Conservation (phyloP, 2,329 filamentous ascomycete species). For the Rutstroemia sp. region DNA sequence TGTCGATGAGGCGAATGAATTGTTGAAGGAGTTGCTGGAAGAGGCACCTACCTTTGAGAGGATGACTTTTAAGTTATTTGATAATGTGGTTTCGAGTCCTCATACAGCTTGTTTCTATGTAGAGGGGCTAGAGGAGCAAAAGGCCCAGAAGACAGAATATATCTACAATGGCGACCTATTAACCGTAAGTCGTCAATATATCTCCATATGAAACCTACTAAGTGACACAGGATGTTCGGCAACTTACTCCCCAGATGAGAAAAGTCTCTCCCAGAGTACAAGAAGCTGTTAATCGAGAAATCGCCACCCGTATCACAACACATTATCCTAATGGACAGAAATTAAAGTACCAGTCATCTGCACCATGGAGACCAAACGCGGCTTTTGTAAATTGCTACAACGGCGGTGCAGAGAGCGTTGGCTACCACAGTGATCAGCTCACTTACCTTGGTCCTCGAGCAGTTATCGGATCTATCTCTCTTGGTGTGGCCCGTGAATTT, state of each 20-base stretch:
- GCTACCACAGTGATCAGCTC: conserved; percentile 87
- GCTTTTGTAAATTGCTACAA: conserved; percentile 94
- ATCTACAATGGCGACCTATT: conserved; percentile 75
- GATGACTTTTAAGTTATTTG: conserved; percentile 78
- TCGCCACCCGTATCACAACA: conserved; percentile 60
- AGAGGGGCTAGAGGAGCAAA: conserved; percentile 61
- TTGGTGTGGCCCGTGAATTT: conserved; percentile 91
- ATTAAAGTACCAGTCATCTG: conserved; percentile 67
- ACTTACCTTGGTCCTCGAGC: conserved; percentile 87
- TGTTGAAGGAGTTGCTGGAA: conserved; percentile 67
- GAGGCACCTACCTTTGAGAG: conserved; percentile 66
- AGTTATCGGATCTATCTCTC: conserved; percentile 80
- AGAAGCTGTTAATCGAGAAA: conserved; percentile 68
- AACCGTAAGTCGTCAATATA: conserved; percentile 37
- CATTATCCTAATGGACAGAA: conserved; percentile 65
- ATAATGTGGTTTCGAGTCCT: conserved; percentile 75
- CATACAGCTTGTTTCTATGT: conserved; percentile 84
- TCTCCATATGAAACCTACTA: background rate
- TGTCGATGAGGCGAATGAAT: conserved; percentile 57
- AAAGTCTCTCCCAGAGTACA: conserved; percentile 64
- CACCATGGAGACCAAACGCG: conserved; percentile 75
- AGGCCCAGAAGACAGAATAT: conserved; percentile 69
- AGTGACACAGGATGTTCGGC: conserved; percentile 57
- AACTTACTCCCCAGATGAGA: conserved; percentile 67
- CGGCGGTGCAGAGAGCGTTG: conserved; percentile 73